Conservation (phyloP, 371 early-diverging fungal genomes). For the Dichotomocladium elegans region DNA sequence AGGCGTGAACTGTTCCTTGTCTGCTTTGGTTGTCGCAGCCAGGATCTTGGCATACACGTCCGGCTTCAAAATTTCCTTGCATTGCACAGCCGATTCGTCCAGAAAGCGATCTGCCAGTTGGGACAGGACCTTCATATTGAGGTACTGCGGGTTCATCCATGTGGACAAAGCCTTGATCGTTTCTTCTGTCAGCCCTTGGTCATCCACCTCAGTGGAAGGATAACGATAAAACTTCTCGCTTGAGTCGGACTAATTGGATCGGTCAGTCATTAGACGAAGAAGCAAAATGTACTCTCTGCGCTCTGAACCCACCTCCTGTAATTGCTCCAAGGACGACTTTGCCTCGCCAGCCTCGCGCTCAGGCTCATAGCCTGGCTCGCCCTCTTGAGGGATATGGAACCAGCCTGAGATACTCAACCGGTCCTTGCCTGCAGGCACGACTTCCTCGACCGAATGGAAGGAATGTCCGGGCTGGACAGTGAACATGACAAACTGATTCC, state of each 20-base stretch:
- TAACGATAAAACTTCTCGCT: slow-evolving; percentile 34
- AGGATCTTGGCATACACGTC: slow-evolving; percentile 34
- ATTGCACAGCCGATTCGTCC: slow-evolving; percentile 68
- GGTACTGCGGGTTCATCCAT: slow-evolving; percentile 36
- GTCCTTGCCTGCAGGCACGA: slow-evolving; percentile 53
- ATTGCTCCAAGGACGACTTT: slow-evolving; percentile 51
- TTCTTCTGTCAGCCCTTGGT: slow-evolving; percentile 32
- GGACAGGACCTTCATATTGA: not conserved
- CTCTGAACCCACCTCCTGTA: slow-evolving; percentile 14
- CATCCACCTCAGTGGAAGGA: slow-evolving; percentile 15
- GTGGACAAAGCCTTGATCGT: slow-evolving; percentile 40
- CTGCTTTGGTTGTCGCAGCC: slow-evolving; percentile 23
- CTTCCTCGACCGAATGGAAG: slow-evolving; percentile 78
- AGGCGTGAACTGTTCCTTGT: slow-evolving; percentile 26
- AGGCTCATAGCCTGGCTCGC: slow-evolving; percentile 49
- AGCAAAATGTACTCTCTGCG: not conserved
- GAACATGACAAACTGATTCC: slow-evolving; percentile 77
- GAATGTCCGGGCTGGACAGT: slow-evolving; percentile 74
- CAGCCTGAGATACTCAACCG: slow-evolving; percentile 73
- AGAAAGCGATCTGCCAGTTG: slow-evolving; percentile 54
- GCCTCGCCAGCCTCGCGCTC: slow-evolving; percentile 17
- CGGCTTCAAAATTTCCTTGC: slow-evolving; percentile 53
- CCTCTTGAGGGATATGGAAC: slow-evolving; percentile 70
- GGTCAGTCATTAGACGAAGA: slow-evolving; percentile 5
- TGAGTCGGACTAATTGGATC: slow-evolving; percentile 16